Evolutionary conservation across 208 protist genomes (phyloP).

Genomic region (Crithidia mellificae): DNA sequence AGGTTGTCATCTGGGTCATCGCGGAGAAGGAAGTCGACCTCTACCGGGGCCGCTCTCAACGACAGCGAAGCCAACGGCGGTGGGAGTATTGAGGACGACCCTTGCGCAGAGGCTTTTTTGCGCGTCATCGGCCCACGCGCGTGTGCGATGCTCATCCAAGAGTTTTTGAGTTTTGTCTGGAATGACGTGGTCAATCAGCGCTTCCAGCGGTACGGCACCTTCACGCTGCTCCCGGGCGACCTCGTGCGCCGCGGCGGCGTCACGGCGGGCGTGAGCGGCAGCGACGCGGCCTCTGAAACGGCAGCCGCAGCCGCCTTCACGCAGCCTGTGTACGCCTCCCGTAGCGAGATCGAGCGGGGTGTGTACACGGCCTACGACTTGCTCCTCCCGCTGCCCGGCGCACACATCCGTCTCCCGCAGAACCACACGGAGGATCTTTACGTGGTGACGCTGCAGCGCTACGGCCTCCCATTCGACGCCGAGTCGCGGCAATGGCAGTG

Average conservation of each 20-base stretch:
- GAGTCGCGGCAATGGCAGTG: slow-evolving; percentile 79
- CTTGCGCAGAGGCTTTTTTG: slow-evolving; percentile 83
- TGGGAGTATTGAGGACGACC: slow-evolving; percentile 42
- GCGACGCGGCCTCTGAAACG: neutral
- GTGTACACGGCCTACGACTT: slow-evolving; percentile 69
- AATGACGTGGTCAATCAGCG: slow-evolving; percentile 89
- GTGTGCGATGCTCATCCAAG: slow-evolving; percentile 77
- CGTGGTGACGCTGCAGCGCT: slow-evolving; percentile 76
- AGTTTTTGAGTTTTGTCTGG: slow-evolving; percentile 88
- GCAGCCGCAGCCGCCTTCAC: neutral
- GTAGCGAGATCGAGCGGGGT: slow-evolving; percentile 58
- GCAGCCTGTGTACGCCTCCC: slow-evolving; percentile 35
- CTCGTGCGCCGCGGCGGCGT: slow-evolving; percentile 54
- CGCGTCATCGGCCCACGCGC: slow-evolving; percentile 71
- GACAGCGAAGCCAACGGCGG: neutral
- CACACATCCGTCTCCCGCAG: slow-evolving; percentile 67
- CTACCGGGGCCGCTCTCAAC: too few relatives aligned
- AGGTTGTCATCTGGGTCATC: too few relatives aligned
- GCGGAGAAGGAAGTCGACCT: too few relatives aligned
- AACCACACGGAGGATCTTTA: slow-evolving; percentile 89
- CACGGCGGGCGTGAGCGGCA: neutral
- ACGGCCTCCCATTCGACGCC: slow-evolving; percentile 78
- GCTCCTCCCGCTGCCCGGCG: slow-evolving; percentile 78
- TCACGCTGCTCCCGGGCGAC: slow-evolving; percentile 81
- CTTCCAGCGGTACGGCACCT: slow-evolving; percentile 83